Evolutionary conservation across 306 rosid genomes (phyloP), one percentile per base, ranked within the genome.

Genomic region (Cucurbita argyrosperma): DNA sequence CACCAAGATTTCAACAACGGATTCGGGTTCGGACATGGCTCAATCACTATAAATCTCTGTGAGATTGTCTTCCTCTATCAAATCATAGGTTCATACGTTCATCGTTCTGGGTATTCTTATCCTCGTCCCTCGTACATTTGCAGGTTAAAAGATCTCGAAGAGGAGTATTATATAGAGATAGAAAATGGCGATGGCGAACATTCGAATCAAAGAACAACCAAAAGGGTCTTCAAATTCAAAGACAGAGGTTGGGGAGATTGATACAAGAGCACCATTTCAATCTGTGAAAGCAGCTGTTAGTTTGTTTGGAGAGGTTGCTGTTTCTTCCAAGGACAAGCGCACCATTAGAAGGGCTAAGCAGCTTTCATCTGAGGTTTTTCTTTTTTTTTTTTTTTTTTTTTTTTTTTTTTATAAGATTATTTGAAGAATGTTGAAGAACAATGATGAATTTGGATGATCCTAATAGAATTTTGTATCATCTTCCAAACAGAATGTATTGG

Each of bases 201-300:
- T 19, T 26, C 80, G 74, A 7, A 64, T 61, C 21, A 82, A 72
- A 75, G 88, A 82, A 4, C 76, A 47, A 10, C 82, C 45, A 13
- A 87, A 82, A 76, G 81, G 76, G 77, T 91, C 97, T 19, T 19
- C 21, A 19, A 19, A 19, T 75, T 90, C 97, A 5, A 88, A 81
- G 79, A 79, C 77, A 40, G 96, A 89, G 83, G 88, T 93, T 75
- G 97, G 97, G 76, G 96, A 90, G 82, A 87, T 92, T 35, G 96
- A 90, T 84, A 92, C 95, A 52, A 84, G 99, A 68, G 91, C 97
- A 0, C 99, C 99, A n/a, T 94, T 94, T 80, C 96, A 91, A 84
- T 94, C 99, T 46, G 99, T 94, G 75, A 94, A 84, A 80, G 97
- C 96, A 56, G 99, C 99, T 43, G 90, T 94, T 59, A 80, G 85